Evolutionary conservation across 2,329 filamentous ascomycete species (phyloP).

Genomic region (Phoma sp.): DNA sequence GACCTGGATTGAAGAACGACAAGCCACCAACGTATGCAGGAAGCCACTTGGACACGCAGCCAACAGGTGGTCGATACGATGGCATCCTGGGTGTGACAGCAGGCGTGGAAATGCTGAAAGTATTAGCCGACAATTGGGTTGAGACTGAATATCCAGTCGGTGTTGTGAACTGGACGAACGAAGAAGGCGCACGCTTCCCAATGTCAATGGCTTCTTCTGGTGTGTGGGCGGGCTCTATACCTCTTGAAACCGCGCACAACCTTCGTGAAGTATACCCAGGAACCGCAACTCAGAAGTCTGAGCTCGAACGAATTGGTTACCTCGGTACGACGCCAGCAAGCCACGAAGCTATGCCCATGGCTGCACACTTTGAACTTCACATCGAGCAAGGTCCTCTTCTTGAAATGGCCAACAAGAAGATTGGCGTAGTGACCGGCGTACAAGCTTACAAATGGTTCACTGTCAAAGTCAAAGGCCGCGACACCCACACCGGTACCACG

Average conservation of each 20-base stretch:
- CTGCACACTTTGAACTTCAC: constrained; percentile 82
- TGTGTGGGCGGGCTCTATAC: constrained; percentile 75
- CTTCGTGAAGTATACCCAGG: constrained; percentile 68
- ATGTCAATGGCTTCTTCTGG: constrained; percentile 76
- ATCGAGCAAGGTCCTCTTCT: constrained; percentile 85
- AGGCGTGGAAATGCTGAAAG: constrained; percentile 74
- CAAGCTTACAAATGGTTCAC: constrained; percentile 79
- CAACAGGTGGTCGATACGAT: constrained; percentile 72
- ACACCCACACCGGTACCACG: constrained; percentile 78
- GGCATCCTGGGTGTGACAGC: constrained; percentile 78
- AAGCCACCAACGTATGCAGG: constrained; percentile 70
- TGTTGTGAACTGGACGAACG: constrained; percentile 81
- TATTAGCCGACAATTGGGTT: constrained; percentile 70
- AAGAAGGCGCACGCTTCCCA: constrained; percentile 82
- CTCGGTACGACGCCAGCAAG: constrained; percentile 65
- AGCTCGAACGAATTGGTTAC: constrained; percentile 75
- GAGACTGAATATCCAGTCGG: constrained; percentile 75
- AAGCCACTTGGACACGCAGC: constrained; percentile 66
- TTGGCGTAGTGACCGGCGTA: constrained; percentile 74
- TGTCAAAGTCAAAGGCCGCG: constrained; percentile 68
- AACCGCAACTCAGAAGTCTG: constrained; percentile 68
- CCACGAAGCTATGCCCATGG: constrained; percentile 68
- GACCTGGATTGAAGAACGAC: constrained; percentile 65
- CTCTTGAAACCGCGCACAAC: constrained; percentile 65
- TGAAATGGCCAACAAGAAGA: constrained; percentile 66